A percentile compares a stretch with the other conserved stretches of the same genome.
Evolutionary conservation across 2,329 filamentous ascomycete species (phyloP).

Genomic region (Xylariaceae sp.): DNA sequence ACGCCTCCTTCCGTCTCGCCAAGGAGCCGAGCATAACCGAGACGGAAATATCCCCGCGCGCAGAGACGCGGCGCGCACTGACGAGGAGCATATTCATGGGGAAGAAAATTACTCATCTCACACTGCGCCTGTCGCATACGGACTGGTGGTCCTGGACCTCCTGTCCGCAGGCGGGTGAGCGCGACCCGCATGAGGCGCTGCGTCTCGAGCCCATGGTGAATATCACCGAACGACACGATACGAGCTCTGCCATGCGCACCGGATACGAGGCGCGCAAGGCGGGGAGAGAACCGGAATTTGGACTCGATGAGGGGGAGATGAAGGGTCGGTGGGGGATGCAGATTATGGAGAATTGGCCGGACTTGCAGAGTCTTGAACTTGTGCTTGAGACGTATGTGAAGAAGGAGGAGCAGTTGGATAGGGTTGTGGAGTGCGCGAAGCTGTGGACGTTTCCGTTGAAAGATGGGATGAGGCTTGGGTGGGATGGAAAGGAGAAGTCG

Average conservation of each 20-base stretch:
- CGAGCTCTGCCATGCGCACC: slow-evolving; percentile 20
- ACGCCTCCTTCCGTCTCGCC: slow-evolving; percentile 19
- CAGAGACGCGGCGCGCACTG: slow-evolving; percentile 6
- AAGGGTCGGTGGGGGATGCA: slow-evolving; percentile 26
- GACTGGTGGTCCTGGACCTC: slow-evolving; percentile 29
- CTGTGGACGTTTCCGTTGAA: slow-evolving; percentile 27
- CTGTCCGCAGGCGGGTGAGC: slow-evolving; percentile 7
- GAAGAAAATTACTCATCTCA: slow-evolving; percentile 25
- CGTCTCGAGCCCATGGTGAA: slow-evolving; percentile 29
- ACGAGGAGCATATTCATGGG: slow-evolving; percentile 17
- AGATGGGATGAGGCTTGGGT: slow-evolving; percentile 21
- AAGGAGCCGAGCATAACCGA: neutral
- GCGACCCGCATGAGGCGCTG: slow-evolving; percentile 13
- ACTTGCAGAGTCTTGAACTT: slow-evolving; percentile 25
- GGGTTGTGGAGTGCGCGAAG: slow-evolving; percentile 25
- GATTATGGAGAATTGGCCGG: slow-evolving; percentile 26
- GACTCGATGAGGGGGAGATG: slow-evolving; percentile 24
- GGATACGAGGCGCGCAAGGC: slow-evolving; percentile 25
- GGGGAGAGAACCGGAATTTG: slow-evolving; percentile 25
- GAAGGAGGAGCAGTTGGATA: slow-evolving; percentile 26
- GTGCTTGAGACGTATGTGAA: slow-evolving; percentile 25
- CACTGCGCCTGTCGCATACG: slow-evolving; percentile 24
- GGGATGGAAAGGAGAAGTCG: slow-evolving; percentile 21
- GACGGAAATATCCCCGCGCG: neutral
- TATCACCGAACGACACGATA: slow-evolving; percentile 16